Evolutionary conservation across 2,329 filamentous ascomycete species (phyloP), one percentile per base, ranked within the genome.

Genomic region (Aspergillus hiratsukae): DNA sequence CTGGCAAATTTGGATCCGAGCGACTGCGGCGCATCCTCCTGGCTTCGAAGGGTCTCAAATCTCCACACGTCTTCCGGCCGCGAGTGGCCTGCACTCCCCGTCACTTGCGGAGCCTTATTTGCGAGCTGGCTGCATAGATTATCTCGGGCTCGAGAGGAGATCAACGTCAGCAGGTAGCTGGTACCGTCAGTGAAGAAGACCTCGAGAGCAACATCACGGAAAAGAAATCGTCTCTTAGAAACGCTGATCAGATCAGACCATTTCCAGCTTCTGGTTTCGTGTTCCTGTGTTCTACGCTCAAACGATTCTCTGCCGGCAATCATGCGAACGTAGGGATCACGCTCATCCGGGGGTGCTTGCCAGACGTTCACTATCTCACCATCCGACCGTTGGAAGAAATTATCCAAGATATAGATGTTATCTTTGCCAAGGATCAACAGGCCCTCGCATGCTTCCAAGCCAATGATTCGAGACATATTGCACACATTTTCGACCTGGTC

Each of bases 301-400:
- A 83, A 68, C 69, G 87, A 76, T 79, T 91, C 76, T 80, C 89
- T 83, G 25, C 88, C 89, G 3, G 91, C 88, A 61, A 99, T 95
- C 71, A 97, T 93, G 66, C 95, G 90, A 19, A 96, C 88, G 70
- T 97, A 99, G 0, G 91, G 91, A 66, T 99, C 94, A 23, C 94
- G 87, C 74, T 99, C 95, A 63, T 97, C 92, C 1, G 83, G 79
- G 0, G 93, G 91, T 2, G 94, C 95, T 73, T 97, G 91, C 85
- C 90, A 93, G 8, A 96, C 92, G 66, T 96, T 93, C 57, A 99
- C 90, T 68, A 99, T 97, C 71, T 99, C 95, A 11, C 93, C 93
- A 67, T 97, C 94, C 2, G 89, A 87, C 61, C 93, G 86, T 69
- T 97, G 93, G 71, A 99, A 97, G 67, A 96, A 93, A 64, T 94